These are phyloP conservation scores for Fusarium sp. DNA, from an alignment of 2,329 filamentous ascomycete genomes.

Conservation along the genomic window DNA sequence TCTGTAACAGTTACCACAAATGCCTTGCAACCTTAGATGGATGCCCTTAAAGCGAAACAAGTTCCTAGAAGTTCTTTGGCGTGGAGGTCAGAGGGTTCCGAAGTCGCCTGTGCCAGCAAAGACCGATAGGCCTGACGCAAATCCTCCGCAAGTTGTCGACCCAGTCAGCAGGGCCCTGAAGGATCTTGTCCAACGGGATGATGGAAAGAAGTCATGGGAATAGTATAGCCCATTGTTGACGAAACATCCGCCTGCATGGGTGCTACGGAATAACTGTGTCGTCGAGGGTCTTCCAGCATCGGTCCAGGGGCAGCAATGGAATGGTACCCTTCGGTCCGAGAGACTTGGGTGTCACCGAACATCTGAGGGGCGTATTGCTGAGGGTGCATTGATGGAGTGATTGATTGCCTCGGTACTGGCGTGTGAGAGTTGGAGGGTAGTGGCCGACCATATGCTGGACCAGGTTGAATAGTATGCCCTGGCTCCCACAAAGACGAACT, in stretches of 20 bases:
- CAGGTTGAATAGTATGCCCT: slow-evolving; percentile 42
- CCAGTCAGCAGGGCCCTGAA: slow-evolving; percentile 41
- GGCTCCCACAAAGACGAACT: slow-evolving; percentile 51
- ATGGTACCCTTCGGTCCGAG: slow-evolving; percentile 40
- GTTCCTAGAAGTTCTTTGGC: not conserved
- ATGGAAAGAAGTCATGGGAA: slow-evolving; percentile 43
- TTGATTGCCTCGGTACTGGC: slow-evolving; percentile 37
- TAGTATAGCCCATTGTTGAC: slow-evolving; percentile 41
- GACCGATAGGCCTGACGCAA: slow-evolving; percentile 12
- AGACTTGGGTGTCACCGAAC: slow-evolving; percentile 35
- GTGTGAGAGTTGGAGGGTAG: slow-evolving; percentile 40
- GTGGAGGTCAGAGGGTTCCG: slow-evolving; percentile 2
- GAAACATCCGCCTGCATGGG: slow-evolving; percentile 38
- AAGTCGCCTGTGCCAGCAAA: slow-evolving; percentile 3
- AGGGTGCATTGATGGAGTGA: slow-evolving; percentile 38
- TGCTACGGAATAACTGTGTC: slow-evolving; percentile 41
- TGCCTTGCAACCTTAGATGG: not conserved
- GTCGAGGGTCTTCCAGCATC: slow-evolving; percentile 42
- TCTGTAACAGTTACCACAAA: not conserved
- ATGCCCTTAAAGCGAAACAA: not conserved
- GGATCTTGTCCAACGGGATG: slow-evolving; percentile 31
- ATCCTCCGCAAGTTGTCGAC: slow-evolving; percentile 13
- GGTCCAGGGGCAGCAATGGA: slow-evolving; percentile 33
- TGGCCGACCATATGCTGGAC: slow-evolving; percentile 45
- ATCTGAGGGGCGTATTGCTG: slow-evolving; percentile 41